Conservation (phyloP, 2,329 filamentous ascomycete species). For the Fusarium avenaceum region DNA sequence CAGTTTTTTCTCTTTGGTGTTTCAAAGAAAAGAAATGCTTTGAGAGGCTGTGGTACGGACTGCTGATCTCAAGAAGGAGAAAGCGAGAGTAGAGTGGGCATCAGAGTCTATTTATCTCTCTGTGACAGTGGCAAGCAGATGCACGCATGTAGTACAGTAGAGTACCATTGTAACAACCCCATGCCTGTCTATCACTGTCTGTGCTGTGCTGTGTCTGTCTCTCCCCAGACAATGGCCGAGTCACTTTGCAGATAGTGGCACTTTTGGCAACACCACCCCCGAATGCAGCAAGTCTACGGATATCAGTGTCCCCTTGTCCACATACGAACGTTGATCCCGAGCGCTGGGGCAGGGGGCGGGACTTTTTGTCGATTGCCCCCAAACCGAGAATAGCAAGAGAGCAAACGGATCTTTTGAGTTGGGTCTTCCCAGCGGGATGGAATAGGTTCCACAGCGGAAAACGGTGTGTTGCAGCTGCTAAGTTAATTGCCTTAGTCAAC, state of each 20-base stretch:
- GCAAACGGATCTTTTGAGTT: conserved; percentile 25
- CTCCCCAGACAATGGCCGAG: too few relatives aligned
- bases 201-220: neutral
- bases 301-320: neutral
- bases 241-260: conserved; percentile 7
- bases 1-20: neutral
- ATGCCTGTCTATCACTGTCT: too few relatives aligned
- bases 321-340: conserved; percentile 1
- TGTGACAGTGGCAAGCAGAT: neutral
- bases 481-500: too few relatives aligned
- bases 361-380: conserved; percentile 5
- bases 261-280: conserved; percentile 18
- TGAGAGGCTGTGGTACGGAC: conserved; percentile 19
- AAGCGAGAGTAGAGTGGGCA: neutral
- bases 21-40: conserved; percentile 4
- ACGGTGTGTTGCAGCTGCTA: too few relatives aligned
- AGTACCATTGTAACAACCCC: neutral
- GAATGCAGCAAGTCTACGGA: conserved; percentile 9
- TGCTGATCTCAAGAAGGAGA: neutral
- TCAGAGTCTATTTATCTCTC: conserved; percentile 35
- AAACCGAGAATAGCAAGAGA: conserved; percentile 9
- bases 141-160: neutral
- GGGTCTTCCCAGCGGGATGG: neutral
- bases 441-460: too few relatives aligned
- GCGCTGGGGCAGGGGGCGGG: neutral